Evolutionary conservation across 169 alveolate genomes (phyloP).

Genomic region (Toxoplasma gondii): DNA sequence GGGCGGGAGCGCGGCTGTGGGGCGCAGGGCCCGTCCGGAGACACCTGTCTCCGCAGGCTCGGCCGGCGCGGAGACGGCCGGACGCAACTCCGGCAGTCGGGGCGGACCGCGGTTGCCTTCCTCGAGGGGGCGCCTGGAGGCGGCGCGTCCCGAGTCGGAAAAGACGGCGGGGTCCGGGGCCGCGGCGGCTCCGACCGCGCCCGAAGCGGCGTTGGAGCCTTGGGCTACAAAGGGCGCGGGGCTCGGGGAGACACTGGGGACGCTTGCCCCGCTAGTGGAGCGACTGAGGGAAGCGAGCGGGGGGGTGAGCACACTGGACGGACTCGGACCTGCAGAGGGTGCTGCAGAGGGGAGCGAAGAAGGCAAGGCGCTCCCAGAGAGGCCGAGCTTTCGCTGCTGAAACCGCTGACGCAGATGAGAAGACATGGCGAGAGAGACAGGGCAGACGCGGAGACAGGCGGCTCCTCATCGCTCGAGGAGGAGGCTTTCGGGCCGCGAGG

Average conservation of each 20-base stretch:
- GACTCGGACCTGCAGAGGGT: neutral
- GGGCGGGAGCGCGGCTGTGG: slow-evolving; percentile 9
- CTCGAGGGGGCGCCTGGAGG: no score
- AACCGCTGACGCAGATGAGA: slow-evolving; percentile 1
- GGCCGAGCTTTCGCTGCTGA: slow-evolving; percentile 27
- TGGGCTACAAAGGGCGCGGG: neutral
- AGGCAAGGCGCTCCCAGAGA: neutral
- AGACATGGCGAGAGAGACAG: neutral
- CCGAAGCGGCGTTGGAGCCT: no score
- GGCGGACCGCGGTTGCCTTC: no score
- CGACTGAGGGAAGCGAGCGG: neutral
- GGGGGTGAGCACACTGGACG: neutral
- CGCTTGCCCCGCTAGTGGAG: neutral
- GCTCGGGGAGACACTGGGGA: neutral
- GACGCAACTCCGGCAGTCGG: no score
- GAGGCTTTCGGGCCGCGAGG: no score
- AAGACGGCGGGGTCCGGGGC: no score
- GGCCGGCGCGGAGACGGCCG: no score
- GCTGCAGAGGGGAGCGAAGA: neutral
- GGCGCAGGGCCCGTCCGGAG: neutral
- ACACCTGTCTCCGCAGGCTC: neutral
- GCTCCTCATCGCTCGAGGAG: no score
- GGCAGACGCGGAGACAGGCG: neutral
- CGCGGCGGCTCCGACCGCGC: no score
- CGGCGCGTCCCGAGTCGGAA: no score